phyloP scores from a whole-genome alignment of 192 early-diverging fungal genomes.

The Backusella parvicylindrica region DNA sequence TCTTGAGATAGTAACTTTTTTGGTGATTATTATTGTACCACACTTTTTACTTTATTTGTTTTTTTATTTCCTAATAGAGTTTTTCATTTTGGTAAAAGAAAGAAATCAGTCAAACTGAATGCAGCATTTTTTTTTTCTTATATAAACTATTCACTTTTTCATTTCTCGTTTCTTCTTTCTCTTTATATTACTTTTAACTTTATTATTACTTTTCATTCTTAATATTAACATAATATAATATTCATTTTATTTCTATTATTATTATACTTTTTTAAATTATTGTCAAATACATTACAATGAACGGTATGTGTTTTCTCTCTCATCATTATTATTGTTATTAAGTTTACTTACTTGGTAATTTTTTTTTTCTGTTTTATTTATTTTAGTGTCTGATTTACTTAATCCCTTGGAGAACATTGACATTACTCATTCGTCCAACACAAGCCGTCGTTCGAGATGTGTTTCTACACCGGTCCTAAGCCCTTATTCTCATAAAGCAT shows the following conservation, averaged over 20 bases:
- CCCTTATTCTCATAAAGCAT: not conserved
- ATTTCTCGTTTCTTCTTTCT: not conserved
- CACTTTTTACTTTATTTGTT: not conserved
- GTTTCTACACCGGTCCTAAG: not conserved
- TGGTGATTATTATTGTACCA: constrained; percentile 1
- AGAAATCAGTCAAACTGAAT: not conserved
- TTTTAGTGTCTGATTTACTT: constrained; percentile 6
- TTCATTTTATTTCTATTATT: not conserved
- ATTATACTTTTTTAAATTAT: not conserved
- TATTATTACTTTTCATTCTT: not conserved
- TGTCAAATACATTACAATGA: not conserved
- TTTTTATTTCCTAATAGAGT: not conserved
- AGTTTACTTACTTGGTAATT: not conserved
- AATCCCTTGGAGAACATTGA: not conserved
- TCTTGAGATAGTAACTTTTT: not conserved
- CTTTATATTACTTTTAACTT: not conserved
- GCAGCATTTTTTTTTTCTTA: not conserved
- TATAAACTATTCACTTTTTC: not conserved
- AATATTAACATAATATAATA: not conserved
- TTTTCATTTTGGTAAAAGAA: not conserved
- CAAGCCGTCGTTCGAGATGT: not conserved
- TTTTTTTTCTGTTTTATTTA: not conserved
- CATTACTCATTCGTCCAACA: not conserved
- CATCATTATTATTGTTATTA: not conserved
- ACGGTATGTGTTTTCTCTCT: not conserved